Base-by-base conservation (phyloP, 345 rosid species). In the Pseudoturritis turrita region DNA sequence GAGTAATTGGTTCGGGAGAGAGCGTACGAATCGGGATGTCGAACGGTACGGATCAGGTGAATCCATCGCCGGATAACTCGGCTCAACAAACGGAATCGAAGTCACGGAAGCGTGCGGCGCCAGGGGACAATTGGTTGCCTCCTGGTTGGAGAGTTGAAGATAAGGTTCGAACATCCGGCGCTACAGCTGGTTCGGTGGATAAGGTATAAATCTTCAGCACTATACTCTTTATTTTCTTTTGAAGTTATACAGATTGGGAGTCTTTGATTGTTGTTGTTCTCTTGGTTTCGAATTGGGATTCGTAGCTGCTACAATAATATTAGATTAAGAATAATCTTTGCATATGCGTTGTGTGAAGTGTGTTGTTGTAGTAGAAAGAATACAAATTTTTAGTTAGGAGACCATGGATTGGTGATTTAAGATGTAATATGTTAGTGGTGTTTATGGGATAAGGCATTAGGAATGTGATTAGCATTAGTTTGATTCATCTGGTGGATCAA, bases 91-190 rank as follows among this genome's bases (percentile, higher is more conserved):
- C 64, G 15, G 55, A 70, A 9, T 59, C 73, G 22, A 73, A 72
- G 82, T 44, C 64, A 39, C 56, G 66, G 59, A 72, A 59, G 46
- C 81, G 73, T 22, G 43, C 62, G 12, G 52, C 65, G 45, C 28
- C 75, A 5, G 35, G 75, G 5, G 86, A 77, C 22, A 62, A 26
- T 26, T 86, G 88, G 85, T 36, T 89, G 58, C 99, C 99, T 21
- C 51, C 85, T 49, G 88, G 89, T 63, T 95, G 99, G 99, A 9
- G 47, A 33, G 80, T 95, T 17, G 94, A 89, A 78, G 96, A 87
- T 13, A 82, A 85, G 78, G 85, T 86, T 75, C 77, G 96, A 78
- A 65, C 64, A 52, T 79, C 90, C 25, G 97, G 99, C 6, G 93
- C 79, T 0, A 88, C 90, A 4, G 96, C 97, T 56, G 99, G 97